Conservation (phyloP, 768 basidiomycete genomes). For the Tylopilus sp. region DNA sequence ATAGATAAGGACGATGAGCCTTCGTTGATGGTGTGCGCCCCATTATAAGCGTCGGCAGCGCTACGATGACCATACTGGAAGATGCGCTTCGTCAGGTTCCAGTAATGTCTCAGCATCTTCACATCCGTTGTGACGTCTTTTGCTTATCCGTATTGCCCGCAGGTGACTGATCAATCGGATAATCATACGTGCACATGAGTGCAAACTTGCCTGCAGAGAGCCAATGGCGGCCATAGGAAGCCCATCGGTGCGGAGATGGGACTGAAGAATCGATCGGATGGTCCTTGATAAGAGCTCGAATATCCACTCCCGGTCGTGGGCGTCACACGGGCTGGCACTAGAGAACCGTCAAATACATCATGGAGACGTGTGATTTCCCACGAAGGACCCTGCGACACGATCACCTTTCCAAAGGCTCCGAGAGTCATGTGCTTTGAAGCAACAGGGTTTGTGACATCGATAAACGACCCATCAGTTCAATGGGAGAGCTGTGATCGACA, state of each 20-base stretch:
- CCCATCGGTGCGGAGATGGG: constrained; percentile 27
- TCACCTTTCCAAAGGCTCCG: constrained; percentile 37
- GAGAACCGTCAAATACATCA: constrained; percentile 33
- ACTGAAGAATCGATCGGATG: constrained; percentile 37
- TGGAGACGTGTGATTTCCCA: constrained; percentile 36
- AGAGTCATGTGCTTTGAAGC: constrained; percentile 36
- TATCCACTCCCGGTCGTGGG: constrained; percentile 36
- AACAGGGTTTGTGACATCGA: constrained; percentile 1
- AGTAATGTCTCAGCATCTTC: constrained; percentile 32
- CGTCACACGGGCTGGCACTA: constrained; percentile 43
- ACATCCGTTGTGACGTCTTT: constrained; percentile 16
- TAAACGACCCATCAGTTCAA: constrained; percentile 11
- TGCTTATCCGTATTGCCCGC: constrained; percentile 25
- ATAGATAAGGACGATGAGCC: constrained; percentile 6
- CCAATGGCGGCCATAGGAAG: constrained; percentile 23
- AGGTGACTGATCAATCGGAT: constrained; percentile 3
- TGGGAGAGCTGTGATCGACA: constrained; percentile 29
- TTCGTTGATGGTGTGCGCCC: constrained; percentile 28
- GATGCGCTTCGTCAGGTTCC: constrained; percentile 44
- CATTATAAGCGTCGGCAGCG: constrained; percentile 34
- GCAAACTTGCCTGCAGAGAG: constrained; percentile 16
- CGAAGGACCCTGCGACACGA: constrained; percentile 23
- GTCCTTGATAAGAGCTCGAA: constrained; percentile 41
- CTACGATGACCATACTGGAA: constrained; percentile 43
- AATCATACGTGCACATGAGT: neutral